These are phyloP conservation scores for Metschnikowia proteae DNA, from an alignment of 805 yeast genomes.

Conservation along the genomic window DNA sequence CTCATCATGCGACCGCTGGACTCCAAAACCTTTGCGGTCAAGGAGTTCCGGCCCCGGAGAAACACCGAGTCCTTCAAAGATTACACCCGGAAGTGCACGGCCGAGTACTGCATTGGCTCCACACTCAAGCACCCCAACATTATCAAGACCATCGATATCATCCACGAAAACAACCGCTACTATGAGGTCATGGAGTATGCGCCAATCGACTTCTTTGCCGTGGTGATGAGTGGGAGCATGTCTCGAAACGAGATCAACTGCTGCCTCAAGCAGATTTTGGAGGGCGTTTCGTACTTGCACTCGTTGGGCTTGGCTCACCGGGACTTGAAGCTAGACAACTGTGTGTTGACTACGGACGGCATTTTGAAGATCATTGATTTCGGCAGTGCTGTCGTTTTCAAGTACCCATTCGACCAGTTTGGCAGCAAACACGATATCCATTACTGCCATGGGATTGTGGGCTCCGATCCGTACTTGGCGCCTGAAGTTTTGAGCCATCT, in stretches of 20 bases:
- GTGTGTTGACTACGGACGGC: constrained; percentile 72
- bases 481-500: constrained; percentile 65
- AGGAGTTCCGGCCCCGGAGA: constrained; percentile 72
- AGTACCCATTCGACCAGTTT: constrained; percentile 63
- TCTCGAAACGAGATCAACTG: constrained; percentile 78
- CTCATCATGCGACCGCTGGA: constrained; percentile 65
- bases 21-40: constrained; percentile 73
- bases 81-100: constrained; percentile 81
- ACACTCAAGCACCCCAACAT: constrained; percentile 79
- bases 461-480: constrained; percentile 83
- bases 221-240: constrained; percentile 84
- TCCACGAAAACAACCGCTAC: constrained; percentile 66
- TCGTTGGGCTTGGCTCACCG: constrained; percentile 78
- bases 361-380: constrained; percentile 77
- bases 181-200: constrained; percentile 94
- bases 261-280: constrained; percentile 68
- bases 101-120: constrained; percentile 85
- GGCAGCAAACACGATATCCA: constrained; percentile 40
- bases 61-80: constrained; percentile 69
- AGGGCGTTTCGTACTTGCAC: constrained; percentile 73
- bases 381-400: constrained; percentile 80
- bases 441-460: constrained; percentile 64
- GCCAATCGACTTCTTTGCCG: constrained; percentile 79
- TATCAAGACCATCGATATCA: constrained; percentile 73
- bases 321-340: constrained; percentile 77